These are phyloP conservation scores for Nakaseomyces glabratus DNA, from an alignment of 1,139 yeast genomes.

Conservation along the genomic window DNA sequence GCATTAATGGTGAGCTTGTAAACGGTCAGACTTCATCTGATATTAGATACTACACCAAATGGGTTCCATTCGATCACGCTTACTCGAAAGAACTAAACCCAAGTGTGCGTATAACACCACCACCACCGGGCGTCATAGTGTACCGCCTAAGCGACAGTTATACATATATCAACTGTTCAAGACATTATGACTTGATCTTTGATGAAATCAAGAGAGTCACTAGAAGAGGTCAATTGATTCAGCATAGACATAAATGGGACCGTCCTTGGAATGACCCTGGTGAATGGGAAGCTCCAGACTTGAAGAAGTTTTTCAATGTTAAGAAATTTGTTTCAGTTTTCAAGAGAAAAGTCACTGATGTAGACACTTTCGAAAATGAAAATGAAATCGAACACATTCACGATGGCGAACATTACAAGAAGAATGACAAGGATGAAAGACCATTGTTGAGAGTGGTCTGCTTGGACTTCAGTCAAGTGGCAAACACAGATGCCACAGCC, in stretches of 20 bases:
- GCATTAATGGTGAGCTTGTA: neutral
- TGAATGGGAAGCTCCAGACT: constrained; percentile 26
- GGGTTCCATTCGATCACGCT: constrained; percentile 68
- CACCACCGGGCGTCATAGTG: constrained; percentile 87
- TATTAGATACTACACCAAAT: constrained; percentile 49
- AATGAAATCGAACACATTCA: constrained; percentile 8
- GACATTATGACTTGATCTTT: constrained; percentile 58
- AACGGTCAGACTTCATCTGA: constrained; percentile 10
- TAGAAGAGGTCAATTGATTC: constrained; percentile 47
- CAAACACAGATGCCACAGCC: constrained; percentile 71
- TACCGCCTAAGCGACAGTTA: constrained; percentile 77
- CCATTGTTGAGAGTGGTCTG: constrained; percentile 66
- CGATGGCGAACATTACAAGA: constrained; percentile 6
- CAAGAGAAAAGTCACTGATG: constrained; percentile 22
- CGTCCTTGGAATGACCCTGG: constrained; percentile 94
- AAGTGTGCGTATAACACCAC: constrained; percentile 52
- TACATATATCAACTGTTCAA: constrained; percentile 71
- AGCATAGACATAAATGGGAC: constrained; percentile 46
- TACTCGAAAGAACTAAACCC: constrained; percentile 43
- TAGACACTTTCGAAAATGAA: constrained; percentile 14
- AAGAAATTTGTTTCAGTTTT: constrained; percentile 32
- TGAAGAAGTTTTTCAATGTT: constrained; percentile 13
- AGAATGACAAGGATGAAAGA: constrained; percentile 38
- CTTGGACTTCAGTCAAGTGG: constrained; percentile 70
- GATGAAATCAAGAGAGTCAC: constrained; percentile 60